These are phyloP conservation scores for Chlamydomonas sphaeroides DNA, from an alignment of 139 green algal genomes.

Conservation along the genomic window DNA sequence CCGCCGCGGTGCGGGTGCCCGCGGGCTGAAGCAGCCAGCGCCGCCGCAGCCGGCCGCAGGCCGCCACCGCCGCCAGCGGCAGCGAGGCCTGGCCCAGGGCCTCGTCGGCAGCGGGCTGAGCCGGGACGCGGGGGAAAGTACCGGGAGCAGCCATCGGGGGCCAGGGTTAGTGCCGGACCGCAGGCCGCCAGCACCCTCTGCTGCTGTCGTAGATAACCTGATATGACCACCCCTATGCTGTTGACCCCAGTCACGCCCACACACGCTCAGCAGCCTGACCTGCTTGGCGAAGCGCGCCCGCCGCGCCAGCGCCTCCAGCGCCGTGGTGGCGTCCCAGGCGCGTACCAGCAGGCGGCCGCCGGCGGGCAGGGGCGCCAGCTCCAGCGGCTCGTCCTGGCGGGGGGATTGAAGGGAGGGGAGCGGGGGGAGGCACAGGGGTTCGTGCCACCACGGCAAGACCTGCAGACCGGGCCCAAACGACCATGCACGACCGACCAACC, in stretches of 20 bases:
- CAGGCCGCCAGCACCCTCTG: no score
- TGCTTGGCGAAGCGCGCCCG: not conserved
- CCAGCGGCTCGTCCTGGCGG: not conserved
- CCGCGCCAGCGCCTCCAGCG: not conserved
- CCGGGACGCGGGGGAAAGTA: not conserved
- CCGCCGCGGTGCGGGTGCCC: not conserved
- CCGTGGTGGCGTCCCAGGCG: constrained; percentile 19
- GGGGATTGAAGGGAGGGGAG: no score
- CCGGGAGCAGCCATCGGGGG: no score
- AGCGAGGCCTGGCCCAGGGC: constrained; percentile 4
- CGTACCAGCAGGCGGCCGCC: constrained; percentile 11
- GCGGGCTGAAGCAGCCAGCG: constrained; percentile 37
- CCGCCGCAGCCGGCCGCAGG: constrained; percentile 1
- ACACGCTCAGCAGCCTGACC: not conserved
- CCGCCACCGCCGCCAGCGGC: constrained; percentile 17
- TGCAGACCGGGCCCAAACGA: no score
- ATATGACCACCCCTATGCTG: not conserved
- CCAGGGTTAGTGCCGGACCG: no score
- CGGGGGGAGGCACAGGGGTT: no score
- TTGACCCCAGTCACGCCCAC: not conserved
- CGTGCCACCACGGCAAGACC: no score
- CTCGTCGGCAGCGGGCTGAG: constrained; percentile 1
- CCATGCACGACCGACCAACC: no score
- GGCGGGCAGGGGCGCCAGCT: not conserved
- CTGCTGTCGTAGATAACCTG: no score